Evolutionary conservation across 2,329 filamentous ascomycete species (phyloP), one percentile per base, ranked within the genome.

Genomic region (Fusarium albosuccineum): DNA sequence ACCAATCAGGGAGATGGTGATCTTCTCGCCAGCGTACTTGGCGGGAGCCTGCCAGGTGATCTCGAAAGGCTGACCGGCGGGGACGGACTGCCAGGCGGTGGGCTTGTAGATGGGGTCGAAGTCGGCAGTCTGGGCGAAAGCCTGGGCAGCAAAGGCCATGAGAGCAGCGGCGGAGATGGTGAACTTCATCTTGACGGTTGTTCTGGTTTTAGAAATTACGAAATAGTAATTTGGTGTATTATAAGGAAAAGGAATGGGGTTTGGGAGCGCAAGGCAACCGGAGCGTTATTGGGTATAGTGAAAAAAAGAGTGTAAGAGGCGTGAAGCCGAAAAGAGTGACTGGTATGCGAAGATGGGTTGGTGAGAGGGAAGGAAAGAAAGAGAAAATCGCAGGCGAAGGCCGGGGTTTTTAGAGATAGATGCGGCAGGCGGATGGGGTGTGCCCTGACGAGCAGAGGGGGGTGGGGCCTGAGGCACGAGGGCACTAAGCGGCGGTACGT

Each of bases 51-150:
- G 66, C 88, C 88, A 90, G 67, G 77, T 76, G 74, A 90, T 81
- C 65, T 77, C 77, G 74, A 82, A 85, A 53, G 79, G 77, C 70
- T 79, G 67, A 70, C 87, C 87, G 41, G 85, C 83, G 33, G 76
- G 55, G 66, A 89, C 66, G 45, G 76, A 62, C 75, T 85, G 76
- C 70, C 78, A 78, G 52, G 79, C 40, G 33, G 71, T 67, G 62
- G 88, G 88, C 62, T 77, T 77, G 70, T 74, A 80, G 75, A 90
- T 80, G 73, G 81, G 76, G 75, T 88, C 82, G 78, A 89, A 90
- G 73, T 82, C 83, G n/a, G 78, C 58, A 49, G 83, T 85, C 78
- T 87, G 85, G 51, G 86, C 87, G 62, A 86, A 66, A 67, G 77
- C 83, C 64, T 83, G 76, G 78, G 80, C 80, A 72, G 81, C 82